Evolutionary conservation across 2,329 filamentous ascomycete genomes (phyloP), one percentile per base, ranked within the genome.

Genomic region (Pochonia chlamydosporia): DNA sequence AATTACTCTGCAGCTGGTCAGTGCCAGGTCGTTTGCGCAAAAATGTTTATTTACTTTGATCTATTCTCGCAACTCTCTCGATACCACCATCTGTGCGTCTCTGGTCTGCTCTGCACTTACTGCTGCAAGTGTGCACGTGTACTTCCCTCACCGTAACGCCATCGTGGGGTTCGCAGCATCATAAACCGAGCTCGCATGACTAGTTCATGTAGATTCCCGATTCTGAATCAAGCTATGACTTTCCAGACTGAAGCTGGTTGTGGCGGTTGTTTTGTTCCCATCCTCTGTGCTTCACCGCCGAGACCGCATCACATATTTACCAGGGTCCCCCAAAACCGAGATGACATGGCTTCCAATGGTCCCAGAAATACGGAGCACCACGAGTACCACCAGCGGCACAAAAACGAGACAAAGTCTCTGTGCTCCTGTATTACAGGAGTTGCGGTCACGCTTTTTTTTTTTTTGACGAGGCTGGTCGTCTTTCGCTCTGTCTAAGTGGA

Each of bases 251-350:
- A 39, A 39, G 21, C 18, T 10, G 35, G 10, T 13, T 23, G 11
- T 39, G 35, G 11, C 35, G 33, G 33, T 36, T 16, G n/a, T 4
- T 36, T 4, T 11, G n/a, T 41, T 37, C 35, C 40, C 42, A 43
- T 37, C 37, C 43, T 42, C 42, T 33, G 25, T 25, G 33, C 24
- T 40, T 52, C 50, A 52, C 50, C 50, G 50, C 50, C 35, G 48
- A 44, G 33, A 9, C 31, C 41, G 18, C 25, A 44, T 48, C 44
- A 50, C 52, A 51, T 33, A 33, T 28, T n/a, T 43, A 31, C 35
- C n/a, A 39, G 35, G 20, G 11, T 39, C 11, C 35, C 13, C 35
- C n/a, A 11, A 13, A 39, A 20, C 35, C 35, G 35, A 39, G 13
- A 39, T 21, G 33, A 11, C 18, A 33, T 33, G n/a, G 30, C n/a